phyloP scores from a whole-genome alignment of 768 basidiomycete species.

The Galerina marginata region DNA sequence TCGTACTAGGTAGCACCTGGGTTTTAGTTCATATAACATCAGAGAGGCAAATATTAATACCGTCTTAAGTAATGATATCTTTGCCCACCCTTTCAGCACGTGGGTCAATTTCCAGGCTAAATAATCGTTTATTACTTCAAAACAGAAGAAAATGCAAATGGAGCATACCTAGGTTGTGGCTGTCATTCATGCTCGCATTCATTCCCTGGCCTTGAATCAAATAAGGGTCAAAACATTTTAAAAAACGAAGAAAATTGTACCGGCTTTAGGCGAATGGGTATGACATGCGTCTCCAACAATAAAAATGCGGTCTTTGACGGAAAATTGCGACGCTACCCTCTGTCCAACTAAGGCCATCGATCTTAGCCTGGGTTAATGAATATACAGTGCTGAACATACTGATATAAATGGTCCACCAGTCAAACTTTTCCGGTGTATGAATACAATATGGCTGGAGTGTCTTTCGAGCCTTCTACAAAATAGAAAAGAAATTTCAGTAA shows the following conservation, averaged over 20 bases:
- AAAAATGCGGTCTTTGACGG: slow-evolving; percentile 67
- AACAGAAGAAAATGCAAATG: not conserved
- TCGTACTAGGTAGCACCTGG: slow-evolving; percentile 56
- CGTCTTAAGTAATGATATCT: slow-evolving; percentile 52
- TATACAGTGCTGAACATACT: slow-evolving; percentile 43
- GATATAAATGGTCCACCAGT: slow-evolving; percentile 80
- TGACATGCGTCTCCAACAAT: slow-evolving; percentile 81
- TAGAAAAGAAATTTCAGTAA: not conserved
- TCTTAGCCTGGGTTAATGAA: not conserved
- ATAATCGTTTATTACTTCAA: not conserved
- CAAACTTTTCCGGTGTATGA: slow-evolving; percentile 49
- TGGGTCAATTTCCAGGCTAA: slow-evolving; percentile 66
- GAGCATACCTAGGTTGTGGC: slow-evolving; percentile 65
- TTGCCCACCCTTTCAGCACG: slow-evolving; percentile 60
- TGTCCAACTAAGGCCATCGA: slow-evolving; percentile 60
- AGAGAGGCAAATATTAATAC: slow-evolving; percentile 32
- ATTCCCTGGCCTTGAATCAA: slow-evolving; percentile 64
- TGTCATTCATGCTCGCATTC: slow-evolving; percentile 80
- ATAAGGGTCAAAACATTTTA: not conserved
- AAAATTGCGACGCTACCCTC: slow-evolving; percentile 69
- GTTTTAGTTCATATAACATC: not conserved
- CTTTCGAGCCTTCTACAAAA: slow-evolving; percentile 54
- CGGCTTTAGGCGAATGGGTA: slow-evolving; percentile 71
- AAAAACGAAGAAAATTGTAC: slow-evolving; percentile 33
- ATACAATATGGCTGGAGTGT: slow-evolving; percentile 63